Conservation (phyloP, 768 basidiomycete species). For the Russula griseocarnosa region DNA sequence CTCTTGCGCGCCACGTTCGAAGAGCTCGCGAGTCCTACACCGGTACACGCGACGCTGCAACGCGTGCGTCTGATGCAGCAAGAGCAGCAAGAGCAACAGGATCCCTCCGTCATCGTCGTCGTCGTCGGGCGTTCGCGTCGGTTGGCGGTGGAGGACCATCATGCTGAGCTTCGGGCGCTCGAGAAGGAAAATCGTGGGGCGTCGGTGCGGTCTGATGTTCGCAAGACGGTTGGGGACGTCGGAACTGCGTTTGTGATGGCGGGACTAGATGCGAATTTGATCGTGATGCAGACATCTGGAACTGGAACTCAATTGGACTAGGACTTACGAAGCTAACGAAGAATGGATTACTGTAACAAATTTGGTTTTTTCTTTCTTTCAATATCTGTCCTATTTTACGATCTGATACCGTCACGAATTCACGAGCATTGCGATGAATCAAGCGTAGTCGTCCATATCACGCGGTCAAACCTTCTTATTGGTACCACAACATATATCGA, state of each 20-base stretch:
- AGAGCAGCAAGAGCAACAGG: slow-evolving; percentile 34
- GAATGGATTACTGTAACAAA: not conserved
- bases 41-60: slow-evolving; percentile 52
- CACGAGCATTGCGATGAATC: no score
- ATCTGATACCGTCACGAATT: not conserved
- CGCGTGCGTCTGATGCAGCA: slow-evolving; percentile 40
- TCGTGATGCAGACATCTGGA: slow-evolving; percentile 59
- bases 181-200: slow-evolving; percentile 53
- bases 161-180: slow-evolving; percentile 62
- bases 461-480: not conserved
- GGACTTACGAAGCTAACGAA: no score
- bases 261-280: slow-evolving; percentile 52
- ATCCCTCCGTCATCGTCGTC: slow-evolving; percentile 53
- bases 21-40: slow-evolving; percentile 50
- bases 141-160: slow-evolving; percentile 69
- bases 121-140: slow-evolving; percentile 71
- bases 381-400: not conserved
- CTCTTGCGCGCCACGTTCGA: slow-evolving; percentile 61
- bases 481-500: not conserved
- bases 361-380: no score
- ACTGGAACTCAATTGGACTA: not conserved
- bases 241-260: slow-evolving; percentile 70
- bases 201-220: slow-evolving; percentile 54
- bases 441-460: not conserved
- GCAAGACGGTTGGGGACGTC: slow-evolving; percentile 83